Base-by-base conservation (phyloP, 129 eudicot species). In the Centrapalus pauciflorus region DNA sequence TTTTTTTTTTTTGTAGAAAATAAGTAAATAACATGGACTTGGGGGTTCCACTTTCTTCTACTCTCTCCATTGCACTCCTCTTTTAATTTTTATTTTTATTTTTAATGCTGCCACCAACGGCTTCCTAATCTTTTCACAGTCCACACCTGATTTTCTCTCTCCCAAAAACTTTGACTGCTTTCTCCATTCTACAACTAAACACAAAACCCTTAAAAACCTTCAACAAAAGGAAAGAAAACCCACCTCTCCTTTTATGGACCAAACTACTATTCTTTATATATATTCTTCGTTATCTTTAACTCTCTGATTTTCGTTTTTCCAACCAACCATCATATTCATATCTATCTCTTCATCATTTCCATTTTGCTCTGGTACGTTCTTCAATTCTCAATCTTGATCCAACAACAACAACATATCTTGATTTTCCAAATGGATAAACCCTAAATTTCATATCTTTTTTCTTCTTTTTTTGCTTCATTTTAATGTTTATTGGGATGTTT, bases 101-200 rank as follows among this genome's bases (percentile, higher is more conserved):
- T n/a, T n/a, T n/a, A n/a, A 55, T 56, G 30, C 55, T 69, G 74
- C 12, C 67, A 29, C 30, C 59, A 58, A 43, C 67, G 67, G 66
- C 67, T 59, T 70, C 76, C 29, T 59, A 57, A 7, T 20, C 14
- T 23, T 3, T 45, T 12, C 24, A 7, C 33, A 3, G n/a, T 14
- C 52, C 3, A 7, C 33, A 2, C 58, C 3, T n/a, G n/a, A n/a
- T n/a, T n/a, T 29, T 46, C 21, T 71, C 37, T 56, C 65, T 69
- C 75, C 13, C 45, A 46, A 65, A 65, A 64, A 17, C 66, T 40
- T 62, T 73, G 72, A 74, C 72, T 46, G 5, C 32, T 63, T 40
- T 65, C 34, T 63, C 70, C 50, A n/a, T 66, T 63, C 72, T 64
- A 59, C 0, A 60, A 48, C n/a, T 12, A 19, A 9, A 70, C n/a